These are phyloP conservation scores for Kodamaea derodonti DNA, from an alignment of 1,139 yeast genomes.

Conservation along the genomic window DNA sequence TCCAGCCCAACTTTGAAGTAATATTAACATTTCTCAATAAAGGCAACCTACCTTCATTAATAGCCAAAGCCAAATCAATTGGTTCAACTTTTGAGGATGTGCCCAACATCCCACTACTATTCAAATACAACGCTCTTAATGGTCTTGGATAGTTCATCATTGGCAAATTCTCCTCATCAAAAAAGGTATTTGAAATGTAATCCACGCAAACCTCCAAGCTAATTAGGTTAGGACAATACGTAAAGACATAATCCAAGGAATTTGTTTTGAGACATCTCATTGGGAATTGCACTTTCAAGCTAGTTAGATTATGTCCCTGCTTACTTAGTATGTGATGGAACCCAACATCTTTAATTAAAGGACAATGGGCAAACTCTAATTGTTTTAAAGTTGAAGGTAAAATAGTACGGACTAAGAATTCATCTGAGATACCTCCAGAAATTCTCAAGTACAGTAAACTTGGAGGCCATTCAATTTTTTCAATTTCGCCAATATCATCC, in stretches of 20 bases:
- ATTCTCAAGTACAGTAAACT: slow-evolving; percentile 66
- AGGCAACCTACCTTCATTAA: slow-evolving; percentile 75
- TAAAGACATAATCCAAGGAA: slow-evolving; percentile 70
- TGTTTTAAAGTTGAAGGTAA: slow-evolving; percentile 72
- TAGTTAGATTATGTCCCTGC: slow-evolving; percentile 61
- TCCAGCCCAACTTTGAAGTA: slow-evolving; percentile 86
- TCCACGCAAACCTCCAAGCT: slow-evolving; percentile 74
- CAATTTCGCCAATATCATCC: slow-evolving; percentile 47
- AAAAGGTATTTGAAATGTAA: slow-evolving; percentile 65
- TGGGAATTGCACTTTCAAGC: slow-evolving; percentile 74
- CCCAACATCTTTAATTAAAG: slow-evolving; percentile 60
- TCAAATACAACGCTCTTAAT: slow-evolving; percentile 61
- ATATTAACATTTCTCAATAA: slow-evolving; percentile 57
- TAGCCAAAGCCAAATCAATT: slow-evolving; percentile 80
- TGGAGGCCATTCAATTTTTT: slow-evolving; percentile 64
- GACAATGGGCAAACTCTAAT: slow-evolving; percentile 85
- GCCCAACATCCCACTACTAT: slow-evolving; percentile 86
- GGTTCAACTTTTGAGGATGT: slow-evolving; percentile 81
- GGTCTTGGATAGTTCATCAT: slow-evolving; percentile 46
- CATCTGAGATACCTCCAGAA: slow-evolving; percentile 87
- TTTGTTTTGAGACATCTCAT: slow-evolving; percentile 74
- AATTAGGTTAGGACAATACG: slow-evolving; percentile 68
- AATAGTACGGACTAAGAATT: slow-evolving; percentile 59
- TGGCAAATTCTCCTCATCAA: slow-evolving; percentile 56
- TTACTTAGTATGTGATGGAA: slow-evolving; percentile 56